Evolutionary conservation across 495 filamentous ascomycete genomes (phyloP).

Genomic region (Friedmanniomyces endolithicus): DNA sequence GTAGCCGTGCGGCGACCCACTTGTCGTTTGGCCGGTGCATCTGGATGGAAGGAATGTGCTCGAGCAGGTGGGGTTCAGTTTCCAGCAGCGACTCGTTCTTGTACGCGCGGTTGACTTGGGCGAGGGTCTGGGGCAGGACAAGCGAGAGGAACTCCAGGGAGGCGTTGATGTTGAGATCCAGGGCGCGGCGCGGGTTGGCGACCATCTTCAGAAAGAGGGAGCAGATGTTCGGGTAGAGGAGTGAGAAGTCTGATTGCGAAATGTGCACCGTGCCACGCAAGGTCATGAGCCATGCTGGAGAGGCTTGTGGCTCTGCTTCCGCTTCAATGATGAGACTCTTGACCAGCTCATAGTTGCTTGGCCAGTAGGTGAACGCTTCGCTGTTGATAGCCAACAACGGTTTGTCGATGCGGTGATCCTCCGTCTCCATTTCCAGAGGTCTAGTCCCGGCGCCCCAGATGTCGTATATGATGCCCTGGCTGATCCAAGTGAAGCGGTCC

Average conservation of each 20-base stretch:
- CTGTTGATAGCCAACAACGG: constrained; percentile 47
- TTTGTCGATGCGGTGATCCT: constrained; percentile 33
- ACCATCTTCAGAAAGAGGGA: constrained; percentile 45
- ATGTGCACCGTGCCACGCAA: constrained; percentile 48
- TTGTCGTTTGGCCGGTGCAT: constrained; percentile 18
- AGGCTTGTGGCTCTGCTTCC: constrained; percentile 1
- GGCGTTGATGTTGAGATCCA: constrained; percentile 45
- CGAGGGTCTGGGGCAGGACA: constrained; percentile 15
- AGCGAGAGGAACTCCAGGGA: constrained; percentile 24
- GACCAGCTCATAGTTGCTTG: constrained; percentile 41
- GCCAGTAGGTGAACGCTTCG: constrained; percentile 52
- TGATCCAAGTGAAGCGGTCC: constrained; percentile 38
- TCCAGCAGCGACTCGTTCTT: constrained; percentile 19
- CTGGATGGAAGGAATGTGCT: constrained; percentile 9
- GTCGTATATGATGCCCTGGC: constrained; percentile 48
- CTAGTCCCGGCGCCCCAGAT: constrained; percentile 38
- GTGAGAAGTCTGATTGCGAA: constrained; percentile 45
- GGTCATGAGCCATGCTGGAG: constrained; percentile 44
- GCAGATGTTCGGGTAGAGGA: constrained; percentile 45
- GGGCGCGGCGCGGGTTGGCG: constrained; percentile 42
- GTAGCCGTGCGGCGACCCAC: constrained; percentile 13
- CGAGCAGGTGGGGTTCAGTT: constrained; percentile 3
- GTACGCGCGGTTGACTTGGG: constrained; percentile 19
- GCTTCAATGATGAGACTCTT: constrained; percentile 40
- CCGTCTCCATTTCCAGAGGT: constrained; percentile 20